These are phyloP conservation scores for Obba rivulosa DNA, from an alignment of 768 basidiomycete species.

Conservation along the genomic window DNA sequence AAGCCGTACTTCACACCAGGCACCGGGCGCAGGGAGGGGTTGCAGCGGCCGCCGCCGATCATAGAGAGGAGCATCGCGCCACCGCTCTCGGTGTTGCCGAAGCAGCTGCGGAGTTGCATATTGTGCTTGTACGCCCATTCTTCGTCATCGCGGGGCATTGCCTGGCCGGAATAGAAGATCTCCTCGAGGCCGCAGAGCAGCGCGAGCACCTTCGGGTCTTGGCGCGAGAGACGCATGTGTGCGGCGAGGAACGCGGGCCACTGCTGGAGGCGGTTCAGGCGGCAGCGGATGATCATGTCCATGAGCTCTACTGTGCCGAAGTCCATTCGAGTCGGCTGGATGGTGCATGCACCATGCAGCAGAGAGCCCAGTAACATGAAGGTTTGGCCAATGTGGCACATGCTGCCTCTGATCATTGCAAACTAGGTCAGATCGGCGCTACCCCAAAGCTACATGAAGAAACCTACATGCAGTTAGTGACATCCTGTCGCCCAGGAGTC, in stretches of 20 bases:
- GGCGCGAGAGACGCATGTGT: constrained; percentile 53
- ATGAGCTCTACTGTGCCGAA: constrained; percentile 62
- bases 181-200: constrained; percentile 52
- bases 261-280: constrained; percentile 65
- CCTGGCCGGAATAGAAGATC: constrained; percentile 56
- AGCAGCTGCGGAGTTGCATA: constrained; percentile 53
- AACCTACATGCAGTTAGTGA: constrained; percentile 62
- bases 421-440: constrained; percentile 18
- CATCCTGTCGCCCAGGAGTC: constrained; percentile 50
- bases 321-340: constrained; percentile 55
- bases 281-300: constrained; percentile 59
- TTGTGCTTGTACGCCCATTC: constrained; percentile 58
- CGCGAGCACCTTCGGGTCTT: constrained; percentile 52
- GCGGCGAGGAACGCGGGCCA: constrained; percentile 59
- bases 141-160: constrained; percentile 59
- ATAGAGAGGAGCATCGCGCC: constrained; percentile 57
- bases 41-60: constrained; percentile 31
- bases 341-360: constrained; percentile 62
- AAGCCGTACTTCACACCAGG: constrained; percentile 23
- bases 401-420: constrained; percentile 52
- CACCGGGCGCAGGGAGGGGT: constrained; percentile 15
- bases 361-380: constrained; percentile 68
- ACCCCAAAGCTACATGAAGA: not conserved
- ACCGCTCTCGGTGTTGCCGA: constrained; percentile 75
- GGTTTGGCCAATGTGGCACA: constrained; percentile 71